These are phyloP conservation scores for Fagus sylvatica DNA, from an alignment of 306 rosid genomes.

Conservation along the genomic window DNA sequence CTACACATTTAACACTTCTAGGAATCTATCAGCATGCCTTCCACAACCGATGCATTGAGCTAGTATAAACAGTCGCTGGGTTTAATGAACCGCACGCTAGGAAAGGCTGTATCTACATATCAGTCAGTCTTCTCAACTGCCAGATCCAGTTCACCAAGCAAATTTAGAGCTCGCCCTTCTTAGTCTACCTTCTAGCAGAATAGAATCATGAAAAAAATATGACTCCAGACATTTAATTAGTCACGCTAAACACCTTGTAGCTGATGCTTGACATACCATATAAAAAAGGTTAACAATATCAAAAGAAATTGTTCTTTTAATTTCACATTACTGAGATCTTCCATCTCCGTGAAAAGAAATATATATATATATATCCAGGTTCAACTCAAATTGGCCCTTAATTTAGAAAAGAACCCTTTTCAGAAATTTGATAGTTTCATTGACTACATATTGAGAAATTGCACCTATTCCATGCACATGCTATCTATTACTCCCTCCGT, in stretches of 20 bases:
- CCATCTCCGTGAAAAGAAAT: neutral
- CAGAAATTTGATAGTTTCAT: neutral
- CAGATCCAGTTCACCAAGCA: neutral
- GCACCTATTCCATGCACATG: neutral
- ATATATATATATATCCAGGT: neutral
- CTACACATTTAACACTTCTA: neutral
- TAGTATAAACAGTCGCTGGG: neutral
- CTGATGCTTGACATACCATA: neutral
- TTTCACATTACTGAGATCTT: neutral
- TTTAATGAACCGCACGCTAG: neutral
- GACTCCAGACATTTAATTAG: neutral
- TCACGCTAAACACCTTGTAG: neutral
- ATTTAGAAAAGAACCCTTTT: neutral
- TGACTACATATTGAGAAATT: neutral
- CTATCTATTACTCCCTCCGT: neutral
- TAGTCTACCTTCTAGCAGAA: neutral
- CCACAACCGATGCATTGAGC: neutral
- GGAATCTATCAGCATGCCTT: neutral
- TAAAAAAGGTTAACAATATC: neutral
- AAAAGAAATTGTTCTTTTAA: neutral
- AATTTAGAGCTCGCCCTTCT: neutral
- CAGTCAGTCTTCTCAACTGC: neutral
- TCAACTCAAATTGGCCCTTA: neutral
- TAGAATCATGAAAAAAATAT: neutral
- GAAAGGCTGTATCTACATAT: neutral